Percentiles rank a stretch among this genome's conserved stretches.
These are phyloP conservation scores for Petrea volubilis DNA, from an alignment of 257 asterid species.

Conservation along the genomic window DNA sequence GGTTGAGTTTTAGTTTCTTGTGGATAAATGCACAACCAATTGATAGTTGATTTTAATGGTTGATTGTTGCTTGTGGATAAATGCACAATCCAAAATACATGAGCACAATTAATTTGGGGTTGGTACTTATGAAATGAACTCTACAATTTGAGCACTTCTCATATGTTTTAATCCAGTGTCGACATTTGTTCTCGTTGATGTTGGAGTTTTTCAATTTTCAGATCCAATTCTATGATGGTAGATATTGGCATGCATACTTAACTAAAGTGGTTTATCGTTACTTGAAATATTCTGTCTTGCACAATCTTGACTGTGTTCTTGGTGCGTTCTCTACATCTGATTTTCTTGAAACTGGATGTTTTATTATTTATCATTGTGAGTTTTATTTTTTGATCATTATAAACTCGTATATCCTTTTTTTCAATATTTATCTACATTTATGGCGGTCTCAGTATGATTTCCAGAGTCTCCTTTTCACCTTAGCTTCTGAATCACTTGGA, in stretches of 20 bases:
- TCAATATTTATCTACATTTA: not conserved
- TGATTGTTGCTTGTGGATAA: not conserved
- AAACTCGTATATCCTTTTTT: not conserved
- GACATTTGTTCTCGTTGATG: not conserved
- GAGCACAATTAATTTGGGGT: too few species aligned
- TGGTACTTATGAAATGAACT: not conserved
- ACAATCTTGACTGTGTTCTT: not conserved
- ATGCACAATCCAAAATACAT: too few species aligned
- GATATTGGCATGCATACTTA: not conserved
- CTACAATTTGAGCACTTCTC: too few species aligned
- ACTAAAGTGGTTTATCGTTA: not conserved
- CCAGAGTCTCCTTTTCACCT: not conserved
- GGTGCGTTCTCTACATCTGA: not conserved
- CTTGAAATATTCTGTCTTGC: not conserved
- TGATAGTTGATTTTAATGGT: not conserved
- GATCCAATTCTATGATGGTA: not conserved
- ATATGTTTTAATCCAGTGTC: not conserved
- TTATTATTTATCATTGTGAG: not conserved
- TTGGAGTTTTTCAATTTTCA: not conserved
- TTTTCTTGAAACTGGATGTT: not conserved
- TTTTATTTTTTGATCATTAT: not conserved
- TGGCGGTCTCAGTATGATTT: not conserved
- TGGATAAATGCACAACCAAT: not conserved
- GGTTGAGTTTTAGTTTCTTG: not conserved
- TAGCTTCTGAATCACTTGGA: not conserved